Evolutionary conservation across 768 basidiomycete species (phyloP), one percentile per base, ranked within the genome.

Genomic region (Crepidotus variabilis): DNA sequence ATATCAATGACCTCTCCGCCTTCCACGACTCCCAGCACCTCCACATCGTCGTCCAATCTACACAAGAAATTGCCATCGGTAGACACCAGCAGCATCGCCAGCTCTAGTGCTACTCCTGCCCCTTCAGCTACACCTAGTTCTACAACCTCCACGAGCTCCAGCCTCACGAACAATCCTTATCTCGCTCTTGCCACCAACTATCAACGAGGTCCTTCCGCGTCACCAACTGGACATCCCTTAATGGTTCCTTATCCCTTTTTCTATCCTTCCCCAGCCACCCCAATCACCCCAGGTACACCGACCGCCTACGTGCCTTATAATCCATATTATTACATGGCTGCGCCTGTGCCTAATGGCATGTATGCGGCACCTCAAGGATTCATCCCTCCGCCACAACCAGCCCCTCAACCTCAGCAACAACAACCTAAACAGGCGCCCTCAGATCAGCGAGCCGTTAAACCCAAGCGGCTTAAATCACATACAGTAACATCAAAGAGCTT

Each of bases 391-490:
- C 68, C 14, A 62, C 52, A 54, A 46, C 49, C 53, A n/a, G 21
- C 49, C 55, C 45, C 47, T 45, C 50, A 28, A 23, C 57, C 57
- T 49, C 61, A 51, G 24, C 61, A 58, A 36, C 61, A 58, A 22
- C 60, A 58, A n/a, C 52, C 56, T 21, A 65, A 52, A 47, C 66
- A 60, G 35, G 60, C 55, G 24, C 61, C 64, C 16, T 50, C 51
- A 36, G 68, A 59, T n/a, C 80, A 66, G 61, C 78, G 82, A 8
- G 75, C 77, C 28, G 78, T 80, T 8, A 92, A 90, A 61, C 86
- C 88, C 0, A 93, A 92, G 59, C 78, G 90, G 6, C 72, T 90
- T 21, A 92, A 91, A 67, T 84, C 89, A 45, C 90, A 92, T 65
- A 88, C 87, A 0, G 87, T 94, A 32, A 87, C 86, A 2, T 85